These are phyloP conservation scores for Prorocentrum cordatum DNA, from an alignment of 169 alveolate species.

Conservation along the genomic window DNA sequence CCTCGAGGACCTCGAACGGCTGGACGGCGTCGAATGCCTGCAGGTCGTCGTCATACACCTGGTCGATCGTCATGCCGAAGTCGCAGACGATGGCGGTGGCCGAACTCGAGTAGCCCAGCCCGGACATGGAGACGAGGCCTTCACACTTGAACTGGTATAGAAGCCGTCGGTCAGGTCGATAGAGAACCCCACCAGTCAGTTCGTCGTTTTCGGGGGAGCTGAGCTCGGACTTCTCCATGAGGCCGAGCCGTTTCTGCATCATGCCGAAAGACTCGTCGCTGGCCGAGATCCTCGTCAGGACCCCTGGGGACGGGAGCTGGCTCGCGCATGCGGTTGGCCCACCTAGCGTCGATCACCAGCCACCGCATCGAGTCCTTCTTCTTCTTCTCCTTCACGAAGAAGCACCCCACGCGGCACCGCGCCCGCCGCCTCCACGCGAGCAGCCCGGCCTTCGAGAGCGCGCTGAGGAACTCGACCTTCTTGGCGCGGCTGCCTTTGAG, in stretches of 20 bases:
- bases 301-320: background rate
- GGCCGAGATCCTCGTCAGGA: background rate
- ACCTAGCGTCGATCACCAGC: background rate
- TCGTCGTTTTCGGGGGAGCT: background rate
- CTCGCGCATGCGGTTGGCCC: background rate
- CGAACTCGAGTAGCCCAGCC: background rate
- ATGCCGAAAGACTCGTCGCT: background rate
- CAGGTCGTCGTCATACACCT: background rate
- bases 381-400: too few relatives aligned
- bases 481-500: background rate
- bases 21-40: background rate
- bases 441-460: background rate
- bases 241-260: background rate
- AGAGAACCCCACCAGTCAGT: background rate
- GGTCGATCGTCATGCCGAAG: background rate
- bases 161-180: background rate
- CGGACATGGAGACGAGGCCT: background rate
- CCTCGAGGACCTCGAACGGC: background rate
- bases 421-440: background rate
- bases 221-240: background rate
- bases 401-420: background rate
- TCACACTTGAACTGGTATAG: background rate
- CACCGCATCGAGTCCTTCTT: background rate
- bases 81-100: background rate
- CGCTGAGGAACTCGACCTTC: background rate